Evolutionary conservation across 75 land plant species (phyloP), one percentile per base, ranked within the genome.

Genomic region (Picea glauca): DNA sequence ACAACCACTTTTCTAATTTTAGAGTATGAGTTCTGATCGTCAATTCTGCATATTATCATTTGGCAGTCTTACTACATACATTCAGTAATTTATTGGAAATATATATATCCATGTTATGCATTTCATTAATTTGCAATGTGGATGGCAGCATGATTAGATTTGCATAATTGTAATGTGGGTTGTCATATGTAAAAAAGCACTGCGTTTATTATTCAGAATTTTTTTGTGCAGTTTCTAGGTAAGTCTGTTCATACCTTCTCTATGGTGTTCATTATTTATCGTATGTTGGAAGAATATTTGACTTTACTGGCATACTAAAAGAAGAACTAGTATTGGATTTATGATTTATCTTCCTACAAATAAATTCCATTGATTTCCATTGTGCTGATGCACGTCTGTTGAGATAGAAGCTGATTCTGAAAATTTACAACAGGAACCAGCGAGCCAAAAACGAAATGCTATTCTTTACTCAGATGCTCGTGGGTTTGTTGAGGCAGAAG

Each of bases 401-500:
- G 35, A 68, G 8, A 68, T 7, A 68, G 50, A 56, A 74, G n/a
- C 31, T 74, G 76, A 74, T 5, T 74, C 32, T 56, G 11, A 26
- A 23, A 23, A 2, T 72, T 72, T 46, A 72, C 23, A 72, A 18
- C 50, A 83, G 63, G 62, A n/a, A 40, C 50, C 38, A 33, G 58
- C 38, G 18, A 58, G 77, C 66, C 77, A 66, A 60, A 74, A 74
- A 72, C 40, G 38, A 31, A 54, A 79, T 21, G 88, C 88, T 54
- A 87, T 87, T 63, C 78, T 87, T 31, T 87, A 87, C 58, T 87
- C 88, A 58, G 88, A 87, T 78, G 83, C 84, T 63, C 82, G 88
- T 58, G 88, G 87, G 57, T 83, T 74, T 30, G n/a, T 46, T 15
- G 88, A 87, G 77, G 80, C 82, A 57, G 32, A 40, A 54, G 76